Base-by-base conservation (phyloP, 2,329 filamentous ascomycete species). In the Colletotrichum lupini region DNA sequence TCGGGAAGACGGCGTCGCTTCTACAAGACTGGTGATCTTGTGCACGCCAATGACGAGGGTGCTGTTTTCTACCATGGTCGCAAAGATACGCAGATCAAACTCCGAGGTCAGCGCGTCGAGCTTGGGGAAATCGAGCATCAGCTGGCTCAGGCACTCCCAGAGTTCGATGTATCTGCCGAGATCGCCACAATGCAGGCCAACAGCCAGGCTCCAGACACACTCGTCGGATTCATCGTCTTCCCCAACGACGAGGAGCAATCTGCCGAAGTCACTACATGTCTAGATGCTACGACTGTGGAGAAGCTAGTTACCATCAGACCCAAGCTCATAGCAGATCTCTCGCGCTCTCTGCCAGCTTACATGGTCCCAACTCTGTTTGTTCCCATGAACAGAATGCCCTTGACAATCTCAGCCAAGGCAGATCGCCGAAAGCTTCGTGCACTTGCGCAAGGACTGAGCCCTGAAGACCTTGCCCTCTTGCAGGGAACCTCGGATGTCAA, bases 1-100 rank as follows among this genome's bases (percentile, higher is more conserved):
- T 49, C 42, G 8, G 19, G 42, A n/a, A 49, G 37, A 14, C 73
- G 75, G 30, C 77, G 76, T n/a, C 78, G 82, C 2, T 75, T 86
- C 26, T 87, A 86, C 76, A 82, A 81, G 60, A 85, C 85, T 0
- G 85, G 85, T 37, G 85, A 87, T 74, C 79, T 86, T 12, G 85
- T 79, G 55, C 24, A 26, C 14, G 24, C 24, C 7, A 58, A 58
- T 12, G 28, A 55, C 1, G 67, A 77, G n/a, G 75, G 75, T n/a
- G 73, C 24, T 14, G n/a, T 77, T 3, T 58, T 67, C 6, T 73
- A 71, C 4, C 42, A 9, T 73, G 87, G 71, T 67, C 77, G 69
- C 49, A 73, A 68, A 37, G 76, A 76, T 59, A 42, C 26, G 24
- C 67, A 72, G 65, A 73, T 77, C 49, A 77, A 77, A 67, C 62